These are phyloP conservation scores for Phytophthora rubi DNA, from an alignment of 352 stramenopile species.

Conservation along the genomic window DNA sequence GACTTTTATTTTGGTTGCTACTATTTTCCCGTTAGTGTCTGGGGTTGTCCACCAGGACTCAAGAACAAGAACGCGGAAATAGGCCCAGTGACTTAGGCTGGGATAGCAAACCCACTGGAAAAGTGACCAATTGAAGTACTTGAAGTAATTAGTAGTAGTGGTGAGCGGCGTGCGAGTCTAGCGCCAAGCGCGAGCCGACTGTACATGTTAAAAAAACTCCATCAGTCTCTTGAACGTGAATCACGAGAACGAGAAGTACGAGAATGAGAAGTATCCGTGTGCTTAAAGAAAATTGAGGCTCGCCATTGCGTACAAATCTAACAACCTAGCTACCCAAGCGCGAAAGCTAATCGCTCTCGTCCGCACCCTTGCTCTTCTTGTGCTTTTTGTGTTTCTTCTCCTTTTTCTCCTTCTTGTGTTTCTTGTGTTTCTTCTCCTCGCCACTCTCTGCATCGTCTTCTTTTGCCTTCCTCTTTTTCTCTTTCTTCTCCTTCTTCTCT, in stretches of 20 bases:
- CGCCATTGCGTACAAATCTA: conserved; percentile 18
- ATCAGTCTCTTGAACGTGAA: neutral
- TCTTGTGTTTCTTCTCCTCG: conserved; percentile 12
- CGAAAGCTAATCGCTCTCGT: conserved; percentile 29
- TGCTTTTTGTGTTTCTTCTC: conserved; percentile 39
- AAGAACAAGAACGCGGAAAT: too few relatives aligned
- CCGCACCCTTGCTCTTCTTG: conserved; percentile 38
- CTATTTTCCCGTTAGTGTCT: too few relatives aligned
- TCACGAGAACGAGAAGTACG: neutral
- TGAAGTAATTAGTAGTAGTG: too few relatives aligned
- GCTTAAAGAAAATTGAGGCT: neutral
- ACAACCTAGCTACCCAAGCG: conserved; percentile 17
- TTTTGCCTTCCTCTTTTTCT: neutral
- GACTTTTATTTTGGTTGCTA: neutral
- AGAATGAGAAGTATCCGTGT: too few relatives aligned
- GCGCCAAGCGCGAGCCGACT: too few relatives aligned
- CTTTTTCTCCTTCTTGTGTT: conserved; percentile 39
- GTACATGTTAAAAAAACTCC: neutral
- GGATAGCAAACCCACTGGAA: too few relatives aligned
- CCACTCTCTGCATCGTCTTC: neutral
- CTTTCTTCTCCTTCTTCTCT: conserved; percentile 5
- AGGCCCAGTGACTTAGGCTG: too few relatives aligned
- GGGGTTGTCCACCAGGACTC: too few relatives aligned
- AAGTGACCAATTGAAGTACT: too few relatives aligned
- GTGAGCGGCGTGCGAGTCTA: too few relatives aligned